Base-by-base conservation (phyloP, 371 early-diverging fungal genomes). In the Lichtheimia hyalospora region DNA sequence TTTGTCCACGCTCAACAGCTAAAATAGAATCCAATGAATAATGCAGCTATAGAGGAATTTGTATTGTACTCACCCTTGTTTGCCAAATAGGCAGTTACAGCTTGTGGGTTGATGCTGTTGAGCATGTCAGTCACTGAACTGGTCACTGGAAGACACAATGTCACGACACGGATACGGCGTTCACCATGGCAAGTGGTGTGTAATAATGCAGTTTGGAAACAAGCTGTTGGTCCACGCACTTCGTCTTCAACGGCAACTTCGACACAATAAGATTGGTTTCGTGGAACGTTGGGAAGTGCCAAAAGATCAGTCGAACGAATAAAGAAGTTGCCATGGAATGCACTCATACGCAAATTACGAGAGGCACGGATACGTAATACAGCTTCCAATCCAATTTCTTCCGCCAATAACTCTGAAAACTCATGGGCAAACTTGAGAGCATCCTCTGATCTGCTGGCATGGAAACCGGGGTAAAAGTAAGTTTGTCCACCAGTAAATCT, bases 131-230 rank as follows among this genome's bases (percentile, higher is more conserved):
- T 81, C 24, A 95, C 73, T 49, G 84, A 89, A 60, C 75, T 88
- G 6, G 92, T 92, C 3, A 95, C 92, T 5, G 99, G 98, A 16
- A 98, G 75, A 14, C 92, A 89, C 61, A 95, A 73, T 1, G 97
- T 99, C 40, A 97, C 68, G 2, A 99, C 96, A 54, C 99, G 89
- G 66, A 99, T 99, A 44, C 97, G 90, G 25, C 99, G 88, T 73
- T 97, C 97, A 18, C 89, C 89, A 53, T 68, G 77, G 28, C 85
- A 81, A 3, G 89, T 90, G 8, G 97, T 98, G 64, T 97, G 93
- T 51, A 99, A 77, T 34, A 99, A 71, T 1, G 99, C 99, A 3
- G 98, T 92, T 76, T 99, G 99, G 86, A 99, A 92, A 72, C 93
- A 96, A 15, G 92, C 91, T 6, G 89, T 85, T 0, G 89, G 82